Conservation (phyloP, 768 basidiomycete species). For the Mycena vitilis region DNA sequence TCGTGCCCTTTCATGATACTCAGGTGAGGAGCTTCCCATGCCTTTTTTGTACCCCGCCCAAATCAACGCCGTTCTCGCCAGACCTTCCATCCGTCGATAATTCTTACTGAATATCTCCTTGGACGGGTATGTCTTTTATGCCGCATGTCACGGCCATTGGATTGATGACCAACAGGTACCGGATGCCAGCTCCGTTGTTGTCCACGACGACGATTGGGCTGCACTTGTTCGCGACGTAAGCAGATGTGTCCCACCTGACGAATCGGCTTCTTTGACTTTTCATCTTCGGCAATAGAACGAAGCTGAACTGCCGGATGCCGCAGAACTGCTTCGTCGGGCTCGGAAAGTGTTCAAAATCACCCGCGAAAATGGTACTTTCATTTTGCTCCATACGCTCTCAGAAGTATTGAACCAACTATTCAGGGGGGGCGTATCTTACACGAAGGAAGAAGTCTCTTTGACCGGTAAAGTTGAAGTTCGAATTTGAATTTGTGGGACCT, state of each 20-base stretch:
- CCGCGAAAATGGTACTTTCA: background rate
- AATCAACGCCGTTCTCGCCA: background rate
- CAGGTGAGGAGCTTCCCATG: background rate
- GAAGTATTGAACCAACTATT: background rate
- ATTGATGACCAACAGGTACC: background rate
- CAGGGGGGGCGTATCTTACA: no score
- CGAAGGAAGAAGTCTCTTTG: no score
- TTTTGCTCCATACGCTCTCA: background rate
- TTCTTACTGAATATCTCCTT: background rate
- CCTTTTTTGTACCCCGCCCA: no score
- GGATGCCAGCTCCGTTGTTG: background rate
- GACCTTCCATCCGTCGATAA: background rate
- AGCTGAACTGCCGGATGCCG: background rate
- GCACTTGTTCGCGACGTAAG: background rate
- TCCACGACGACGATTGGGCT: slow-evolving; percentile 8
- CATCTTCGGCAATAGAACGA: background rate
- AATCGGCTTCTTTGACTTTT: background rate
- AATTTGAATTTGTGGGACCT: no score
- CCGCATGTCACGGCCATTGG: no score
- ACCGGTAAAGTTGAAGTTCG: no score
- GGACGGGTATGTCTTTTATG: background rate
- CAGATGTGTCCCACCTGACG: background rate
- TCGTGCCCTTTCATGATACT: background rate
- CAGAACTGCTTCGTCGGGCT: background rate
- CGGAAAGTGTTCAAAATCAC: background rate